Base-by-base conservation (phyloP, 148 eudicot species). In the Vaccinium vitisidaea region DNA sequence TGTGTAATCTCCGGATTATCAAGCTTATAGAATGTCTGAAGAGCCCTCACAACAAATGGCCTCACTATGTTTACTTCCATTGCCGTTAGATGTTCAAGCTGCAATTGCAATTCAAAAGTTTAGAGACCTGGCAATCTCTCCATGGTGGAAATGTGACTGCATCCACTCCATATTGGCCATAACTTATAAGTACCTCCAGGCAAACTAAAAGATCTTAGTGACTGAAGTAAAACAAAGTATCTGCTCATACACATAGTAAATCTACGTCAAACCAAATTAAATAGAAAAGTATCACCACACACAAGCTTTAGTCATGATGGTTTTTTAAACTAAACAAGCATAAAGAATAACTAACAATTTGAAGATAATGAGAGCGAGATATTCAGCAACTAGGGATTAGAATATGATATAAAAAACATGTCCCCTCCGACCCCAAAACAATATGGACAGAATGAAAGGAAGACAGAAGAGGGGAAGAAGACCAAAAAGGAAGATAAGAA, bases 31-130 rank as follows among this genome's bases (percentile, higher is more conserved):
- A 94, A 94, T 50, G 98, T 93, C 88, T 92, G 92, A 30, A 96
- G 91, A 80, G 98, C 93, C 77, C 93, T 90, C 79, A 94, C 92
- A 21, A 95, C 91, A 86, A 96, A 96, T 73, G 98, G 99, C 12
- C 99, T 93, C 80, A 94, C 94, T 86, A 93, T 90, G 85, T 96
- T 96, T 90, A 94, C 99, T 90, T 94, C 99, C 99, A 96, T 96
- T 65, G 98, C 98, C 79, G 99, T 92, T 32, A 96, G 90, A 87
- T 96, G 90, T 90, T 91, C 91, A 54, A 94, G 92, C 98, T 94
- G 92, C 91, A 89, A 65, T 78, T 36, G 81, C 85, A 88, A 81
- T 80, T 75, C 54, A 73, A 84, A 53, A 58, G 83, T 30, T 43
- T 58, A 80, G 52, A 32, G 73, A 27, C 49, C 50, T 75, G 61